Evolutionary conservation across 257 asterid genomes (phyloP).

Genomic region (Penstemon barbatus): DNA sequence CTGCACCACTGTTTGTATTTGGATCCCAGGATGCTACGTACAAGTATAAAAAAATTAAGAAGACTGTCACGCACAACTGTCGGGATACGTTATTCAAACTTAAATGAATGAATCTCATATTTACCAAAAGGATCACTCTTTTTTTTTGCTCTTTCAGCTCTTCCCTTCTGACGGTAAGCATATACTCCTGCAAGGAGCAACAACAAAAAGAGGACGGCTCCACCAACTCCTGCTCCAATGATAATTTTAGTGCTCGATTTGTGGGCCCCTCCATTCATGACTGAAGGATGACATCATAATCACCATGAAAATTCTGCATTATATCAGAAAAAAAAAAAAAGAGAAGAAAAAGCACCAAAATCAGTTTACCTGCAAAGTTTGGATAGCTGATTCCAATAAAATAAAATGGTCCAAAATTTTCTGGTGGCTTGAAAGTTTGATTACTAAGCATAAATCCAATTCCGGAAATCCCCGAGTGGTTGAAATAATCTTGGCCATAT

Average conservation of each 20-base stretch:
- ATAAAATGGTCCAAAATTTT: slow-evolving; percentile 64
- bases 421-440: slow-evolving; percentile 83
- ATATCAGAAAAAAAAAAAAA: slow-evolving; percentile 5
- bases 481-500: slow-evolving; percentile 50
- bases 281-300: slow-evolving; percentile 30
- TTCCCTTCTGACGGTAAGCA: slow-evolving; percentile 55
- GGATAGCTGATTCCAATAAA: slow-evolving; percentile 47
- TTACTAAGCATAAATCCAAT: slow-evolving; percentile 71
- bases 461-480: slow-evolving; percentile 53
- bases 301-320: too few species aligned
- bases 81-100: slow-evolving; percentile 4
- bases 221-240: slow-evolving; percentile 62
- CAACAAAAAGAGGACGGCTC: slow-evolving; percentile 46
- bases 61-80: slow-evolving; percentile 3
- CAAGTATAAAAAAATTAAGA: slow-evolving; percentile 25
- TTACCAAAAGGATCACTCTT: slow-evolving; percentile 76
- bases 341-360: neutral
- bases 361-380: slow-evolving; percentile 52
- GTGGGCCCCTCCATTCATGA: slow-evolving; percentile 21
- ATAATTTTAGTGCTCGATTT: slow-evolving; percentile 48
- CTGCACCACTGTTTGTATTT: slow-evolving; percentile 62
- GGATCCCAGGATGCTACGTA: slow-evolving; percentile 72
- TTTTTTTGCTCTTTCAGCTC: slow-evolving; percentile 42
- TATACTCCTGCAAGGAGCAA: slow-evolving; percentile 51
- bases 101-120: slow-evolving; percentile 6